Conservation (phyloP, 106 monocot species). For the Allium fistulosum region DNA sequence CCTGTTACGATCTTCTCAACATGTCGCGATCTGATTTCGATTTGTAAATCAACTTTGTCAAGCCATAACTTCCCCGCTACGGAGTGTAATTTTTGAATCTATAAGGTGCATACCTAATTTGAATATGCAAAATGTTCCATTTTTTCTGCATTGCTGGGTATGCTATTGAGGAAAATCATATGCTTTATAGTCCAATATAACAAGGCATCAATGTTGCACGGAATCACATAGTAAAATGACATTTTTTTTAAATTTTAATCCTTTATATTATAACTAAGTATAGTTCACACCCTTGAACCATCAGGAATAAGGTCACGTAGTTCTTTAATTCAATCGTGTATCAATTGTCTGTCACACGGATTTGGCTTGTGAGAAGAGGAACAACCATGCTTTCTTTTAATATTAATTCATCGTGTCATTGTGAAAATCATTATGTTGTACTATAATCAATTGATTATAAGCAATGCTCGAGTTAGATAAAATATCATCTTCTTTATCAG, state of each 20-base stretch:
- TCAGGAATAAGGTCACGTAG: conserved; percentile 75
- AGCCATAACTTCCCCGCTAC: no score
- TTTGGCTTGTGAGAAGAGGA: conserved; percentile 27
- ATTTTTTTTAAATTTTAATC: not conserved
- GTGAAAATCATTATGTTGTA: conserved; percentile 6
- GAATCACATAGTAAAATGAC: conserved; percentile 8
- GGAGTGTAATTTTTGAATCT: no score
- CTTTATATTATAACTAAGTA: not conserved
- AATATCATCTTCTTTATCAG: conserved; percentile 5
- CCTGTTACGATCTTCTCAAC: no score
- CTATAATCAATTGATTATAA: conserved; percentile 13
- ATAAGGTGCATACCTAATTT: not conserved
- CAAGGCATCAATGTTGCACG: conserved; percentile 84
- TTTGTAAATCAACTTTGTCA: no score
- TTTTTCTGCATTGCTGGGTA: conserved; percentile 58
- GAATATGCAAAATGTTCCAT: conserved; percentile 29
- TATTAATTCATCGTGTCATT: conserved; percentile 1
- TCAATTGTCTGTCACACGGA: conserved; percentile 84
- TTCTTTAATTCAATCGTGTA: conserved; percentile 84
- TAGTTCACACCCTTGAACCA: conserved; percentile 43
- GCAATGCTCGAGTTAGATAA: conserved; percentile 21
- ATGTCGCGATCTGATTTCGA: no score
- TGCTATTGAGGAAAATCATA: conserved; percentile 61
- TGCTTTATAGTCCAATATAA: conserved; percentile 72
- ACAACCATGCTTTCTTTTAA: conserved; percentile 21